Evolutionary conservation across 352 stramenopile genomes (phyloP), one percentile per base, ranked within the genome.

Genomic region (Pythium vanterpoolii): DNA sequence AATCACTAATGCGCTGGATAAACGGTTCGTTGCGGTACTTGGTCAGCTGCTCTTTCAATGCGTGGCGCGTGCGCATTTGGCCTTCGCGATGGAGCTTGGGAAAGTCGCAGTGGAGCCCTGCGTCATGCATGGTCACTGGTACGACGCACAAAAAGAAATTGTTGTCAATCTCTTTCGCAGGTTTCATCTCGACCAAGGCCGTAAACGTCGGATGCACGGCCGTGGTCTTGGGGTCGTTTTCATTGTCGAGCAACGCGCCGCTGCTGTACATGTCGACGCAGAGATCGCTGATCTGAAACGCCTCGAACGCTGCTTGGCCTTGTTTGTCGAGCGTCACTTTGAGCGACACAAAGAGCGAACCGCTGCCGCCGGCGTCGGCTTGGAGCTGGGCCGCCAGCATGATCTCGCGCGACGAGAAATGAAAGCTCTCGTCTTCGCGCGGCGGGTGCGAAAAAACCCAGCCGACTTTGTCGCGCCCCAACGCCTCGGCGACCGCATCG

Each of bases 221-320:
- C 64, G 91, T 98, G 52, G 80, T 79, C 74, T 93, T 96, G 5
- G 91, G 90, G 74, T 99, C 87, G 23, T 73, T 73, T 6, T 91
- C 79, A 63, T 94, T 86, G 50, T 97, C 80, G 42, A 96, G 67
- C 31, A 98, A 60, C 34, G 93, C 96, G 54, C 97, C 95, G 60
- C 97, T 92, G 21, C 93, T 95, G 36, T 98, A 98, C 97, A 99
- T 99, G 57, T 98, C 96, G 74, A 99, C 97, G 70, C 95, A 98
- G 70, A 98, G 95, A 69, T 98, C 85, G 60, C 84, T 97, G 38
- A 99, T 81, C 79, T 99, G 96, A 75, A 98, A 99, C 14, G 95
- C 96, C 53, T 99, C 95, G 24, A 99, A 98, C 21, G 90, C 89
- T 18, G 96, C 95, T 66, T 97, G 90, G 1, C 95, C 96, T 64